phyloP scores from a whole-genome alignment of 768 basidiomycete genomes.

The Porphyrellus cyaneotinctus region DNA sequence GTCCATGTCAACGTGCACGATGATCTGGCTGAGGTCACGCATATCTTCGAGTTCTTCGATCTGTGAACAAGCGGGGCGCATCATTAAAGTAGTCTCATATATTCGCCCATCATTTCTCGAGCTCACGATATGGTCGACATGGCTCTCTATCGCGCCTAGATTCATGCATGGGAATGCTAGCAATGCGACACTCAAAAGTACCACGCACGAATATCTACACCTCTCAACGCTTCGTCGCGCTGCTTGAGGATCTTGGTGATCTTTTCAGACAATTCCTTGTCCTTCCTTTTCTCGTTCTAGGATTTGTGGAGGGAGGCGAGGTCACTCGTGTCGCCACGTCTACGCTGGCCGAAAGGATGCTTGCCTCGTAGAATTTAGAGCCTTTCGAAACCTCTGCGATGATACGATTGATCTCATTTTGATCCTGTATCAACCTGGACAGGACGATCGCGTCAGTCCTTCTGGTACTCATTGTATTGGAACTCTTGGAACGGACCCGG shows the following conservation, averaged over 20 bases:
- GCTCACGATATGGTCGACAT: constrained; percentile 69
- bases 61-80: constrained; percentile 22
- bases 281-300: constrained; percentile 87
- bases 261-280: constrained; percentile 75
- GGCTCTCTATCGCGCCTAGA: constrained; percentile 56
- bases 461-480: background rate
- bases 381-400: constrained; percentile 92
- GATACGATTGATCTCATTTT: constrained; percentile 79
- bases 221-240: constrained; percentile 54
- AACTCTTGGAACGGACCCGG: constrained; percentile 53
- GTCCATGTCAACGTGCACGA: constrained; percentile 97
- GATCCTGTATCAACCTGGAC: constrained; percentile 64
- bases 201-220: constrained; percentile 53
- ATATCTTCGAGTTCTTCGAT: constrained; percentile 67
- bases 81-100: background rate
- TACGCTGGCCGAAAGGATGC: constrained; percentile 9
- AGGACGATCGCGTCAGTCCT: constrained; percentile 10
- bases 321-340: constrained; percentile 1
- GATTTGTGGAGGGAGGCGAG: background rate
- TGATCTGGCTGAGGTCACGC: constrained; percentile 75
- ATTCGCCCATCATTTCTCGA: background rate
- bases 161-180: background rate
- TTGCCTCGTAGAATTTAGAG: constrained; percentile 85
- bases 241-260: constrained; percentile 67
- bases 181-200: background rate